phyloP scores from a whole-genome alignment of 78 protist species.

The Polysphondylium violaceum region DNA sequence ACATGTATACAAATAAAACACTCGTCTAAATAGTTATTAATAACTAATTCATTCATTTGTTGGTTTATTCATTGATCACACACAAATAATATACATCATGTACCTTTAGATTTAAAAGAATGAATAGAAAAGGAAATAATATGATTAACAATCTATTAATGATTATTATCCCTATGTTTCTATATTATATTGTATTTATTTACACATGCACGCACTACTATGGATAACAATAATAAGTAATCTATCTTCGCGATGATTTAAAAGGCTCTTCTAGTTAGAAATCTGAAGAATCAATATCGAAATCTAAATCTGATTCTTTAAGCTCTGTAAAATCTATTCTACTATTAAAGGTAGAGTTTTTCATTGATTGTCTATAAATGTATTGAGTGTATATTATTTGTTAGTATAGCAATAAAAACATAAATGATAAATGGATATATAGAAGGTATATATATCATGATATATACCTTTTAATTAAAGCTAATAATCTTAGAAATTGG shows the following conservation, averaged over 20 bases:
- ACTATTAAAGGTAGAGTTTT: constrained; percentile 40
- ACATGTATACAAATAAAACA: not conserved
- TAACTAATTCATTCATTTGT: no score
- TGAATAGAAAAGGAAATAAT: not conserved
- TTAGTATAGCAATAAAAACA: not conserved
- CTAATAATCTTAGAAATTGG: constrained; percentile 46
- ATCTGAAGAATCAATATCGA: constrained; percentile 45
- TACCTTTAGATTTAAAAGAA: not conserved
- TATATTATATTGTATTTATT: not conserved
- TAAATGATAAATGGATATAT: not conserved
- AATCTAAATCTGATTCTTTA: constrained; percentile 44
- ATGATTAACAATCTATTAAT: not conserved
- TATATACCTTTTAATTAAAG: constrained; percentile 41
- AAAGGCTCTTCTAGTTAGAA: not conserved
- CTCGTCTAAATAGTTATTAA: no score
- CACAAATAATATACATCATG: not conserved
- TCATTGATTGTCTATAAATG: constrained; percentile 25
- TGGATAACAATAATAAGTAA: not conserved
- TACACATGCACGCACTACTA: not conserved
- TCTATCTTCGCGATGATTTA: not conserved
- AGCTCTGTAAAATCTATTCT: constrained; percentile 56
- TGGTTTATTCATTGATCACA: not conserved
- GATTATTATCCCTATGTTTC: not conserved
- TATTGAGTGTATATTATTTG: not conserved
- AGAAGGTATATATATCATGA: not conserved